Conservation (phyloP, 1,284 basidiomycete species). For the Sphaerobolus stellatus region DNA sequence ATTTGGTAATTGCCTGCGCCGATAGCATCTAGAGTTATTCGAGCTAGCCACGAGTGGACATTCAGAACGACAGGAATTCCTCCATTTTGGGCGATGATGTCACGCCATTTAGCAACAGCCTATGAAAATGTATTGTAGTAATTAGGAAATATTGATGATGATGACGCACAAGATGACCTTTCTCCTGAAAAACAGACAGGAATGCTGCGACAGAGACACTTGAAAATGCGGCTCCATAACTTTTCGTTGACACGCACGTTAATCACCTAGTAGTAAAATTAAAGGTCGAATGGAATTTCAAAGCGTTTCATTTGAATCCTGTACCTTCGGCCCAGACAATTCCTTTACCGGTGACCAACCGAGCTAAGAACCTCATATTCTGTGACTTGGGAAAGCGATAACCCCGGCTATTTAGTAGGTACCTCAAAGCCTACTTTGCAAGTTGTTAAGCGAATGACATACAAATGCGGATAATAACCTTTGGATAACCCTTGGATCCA, state of each 20-base stretch:
- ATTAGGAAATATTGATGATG: not conserved
- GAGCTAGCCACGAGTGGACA: too few relatives aligned
- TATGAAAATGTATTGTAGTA: too few relatives aligned
- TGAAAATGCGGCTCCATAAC: not conserved
- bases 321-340: not conserved
- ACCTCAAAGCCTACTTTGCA: not conserved
- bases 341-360: not conserved
- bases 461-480: not conserved
- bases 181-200: not conserved
- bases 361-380: not conserved
- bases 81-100: not conserved
- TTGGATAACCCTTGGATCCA: not conserved
- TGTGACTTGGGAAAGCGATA: not conserved
- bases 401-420: not conserved
- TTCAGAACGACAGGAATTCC: too few relatives aligned
- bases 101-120: not conserved
- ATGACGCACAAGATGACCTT: not conserved
- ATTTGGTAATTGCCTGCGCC: not conserved
- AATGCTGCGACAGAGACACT: not conserved
- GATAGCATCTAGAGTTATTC: too few relatives aligned
- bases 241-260: not conserved
- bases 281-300: not conserved
- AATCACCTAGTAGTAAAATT: not conserved
- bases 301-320: not conserved
- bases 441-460: not conserved